Conservation (phyloP, 306 rosid species). For the Chamaecrista fasciculata region DNA sequence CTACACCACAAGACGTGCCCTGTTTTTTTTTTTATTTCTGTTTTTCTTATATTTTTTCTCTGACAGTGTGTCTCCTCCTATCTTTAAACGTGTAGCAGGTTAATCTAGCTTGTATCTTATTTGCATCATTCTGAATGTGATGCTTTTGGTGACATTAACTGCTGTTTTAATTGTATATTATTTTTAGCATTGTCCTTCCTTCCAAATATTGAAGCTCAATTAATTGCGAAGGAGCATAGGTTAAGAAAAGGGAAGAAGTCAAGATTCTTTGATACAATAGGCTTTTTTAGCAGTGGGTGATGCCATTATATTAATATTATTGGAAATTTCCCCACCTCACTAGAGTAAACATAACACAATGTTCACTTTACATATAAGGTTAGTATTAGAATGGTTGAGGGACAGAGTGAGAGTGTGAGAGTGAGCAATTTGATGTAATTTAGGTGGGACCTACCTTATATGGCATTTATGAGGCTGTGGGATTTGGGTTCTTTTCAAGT, state of each 20-base stretch:
- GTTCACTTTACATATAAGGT: neutral
- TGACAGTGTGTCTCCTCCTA: too few relatives aligned
- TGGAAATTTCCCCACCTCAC: neutral
- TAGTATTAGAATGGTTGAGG: neutral
- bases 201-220: neutral
- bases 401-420: too few relatives aligned
- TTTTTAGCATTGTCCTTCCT: too few relatives aligned
- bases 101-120: neutral
- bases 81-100: neutral
- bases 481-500: slow-evolving; percentile 5
- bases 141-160: neutral
- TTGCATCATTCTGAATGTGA: neutral
- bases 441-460: neutral
- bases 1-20: neutral
- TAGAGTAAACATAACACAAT: neutral
- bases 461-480: neutral
- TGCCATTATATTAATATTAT: neutral
- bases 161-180: too few relatives aligned
- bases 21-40: neutral
- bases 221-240: neutral
- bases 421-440: neutral
- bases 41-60: too few relatives aligned
- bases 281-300: neutral
- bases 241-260: neutral
- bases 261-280: neutral